Conservation (phyloP, 306 rosid genomes). For the Adenanthera pavonina region DNA sequence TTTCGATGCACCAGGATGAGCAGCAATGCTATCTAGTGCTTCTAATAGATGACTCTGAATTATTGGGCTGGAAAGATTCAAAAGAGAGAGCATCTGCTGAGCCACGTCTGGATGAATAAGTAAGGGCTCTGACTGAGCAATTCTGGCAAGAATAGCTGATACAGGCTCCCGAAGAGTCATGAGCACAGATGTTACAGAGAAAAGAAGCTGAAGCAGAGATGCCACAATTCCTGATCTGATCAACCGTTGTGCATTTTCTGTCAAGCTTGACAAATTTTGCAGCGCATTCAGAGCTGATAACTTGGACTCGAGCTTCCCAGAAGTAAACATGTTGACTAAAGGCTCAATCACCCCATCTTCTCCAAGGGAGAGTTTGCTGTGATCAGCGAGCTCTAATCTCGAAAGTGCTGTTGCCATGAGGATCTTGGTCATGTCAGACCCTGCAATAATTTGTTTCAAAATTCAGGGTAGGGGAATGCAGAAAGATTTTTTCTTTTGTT, state of each 20-base stretch:
- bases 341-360: conserved; percentile 83
- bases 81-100: conserved; percentile 88
- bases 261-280: conserved; percentile 69
- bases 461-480: conserved; percentile 15
- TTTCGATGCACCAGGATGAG: conserved; percentile 67
- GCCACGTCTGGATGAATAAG: conserved; percentile 67
- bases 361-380: conserved; percentile 74
- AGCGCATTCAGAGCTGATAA: conserved; percentile 82
- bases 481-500: conserved; percentile 14
- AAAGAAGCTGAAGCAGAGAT: conserved; percentile 82
- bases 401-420: conserved; percentile 93
- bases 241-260: conserved; percentile 69
- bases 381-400: conserved; percentile 82
- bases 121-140: conserved; percentile 73
- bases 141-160: conserved; percentile 83
- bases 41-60: conserved; percentile 76
- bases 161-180: conserved; percentile 94
- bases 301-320: conserved; percentile 92
- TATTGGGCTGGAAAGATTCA: conserved; percentile 80
- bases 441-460: conserved; percentile 51
- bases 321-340: conserved; percentile 67
- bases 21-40: conserved; percentile 80
- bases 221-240: conserved; percentile 67
- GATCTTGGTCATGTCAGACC: conserved; percentile 92
- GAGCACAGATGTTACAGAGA: conserved; percentile 91